Conservation (phyloP, 495 filamentous ascomycete genomes). For the Penicillium antarcticum region DNA sequence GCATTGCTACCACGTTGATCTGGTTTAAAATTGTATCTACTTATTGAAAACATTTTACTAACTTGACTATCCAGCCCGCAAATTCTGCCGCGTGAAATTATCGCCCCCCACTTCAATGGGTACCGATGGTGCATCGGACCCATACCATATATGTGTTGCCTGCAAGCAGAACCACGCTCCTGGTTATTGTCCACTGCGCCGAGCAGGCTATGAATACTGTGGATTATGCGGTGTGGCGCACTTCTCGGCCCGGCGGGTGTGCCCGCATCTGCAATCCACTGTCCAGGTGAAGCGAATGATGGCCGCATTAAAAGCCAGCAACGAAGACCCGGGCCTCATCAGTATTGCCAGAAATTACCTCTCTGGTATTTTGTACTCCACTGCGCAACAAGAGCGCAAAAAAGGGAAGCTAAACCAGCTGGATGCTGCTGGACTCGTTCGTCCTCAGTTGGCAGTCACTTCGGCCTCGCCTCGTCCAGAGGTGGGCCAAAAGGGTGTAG, state of each 20-base stretch:
- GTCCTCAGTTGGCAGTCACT: not conserved
- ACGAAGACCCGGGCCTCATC: conserved; percentile 52
- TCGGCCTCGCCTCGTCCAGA: too few species aligned
- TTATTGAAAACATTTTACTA: not conserved
- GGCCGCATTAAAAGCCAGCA: conserved; percentile 52
- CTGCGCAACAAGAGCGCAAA: conserved; percentile 32
- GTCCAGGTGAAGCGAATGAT: conserved; percentile 59
- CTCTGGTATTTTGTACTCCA: conserved; percentile 47
- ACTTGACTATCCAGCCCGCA: conserved; percentile 16
- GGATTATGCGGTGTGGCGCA: conserved; percentile 68
- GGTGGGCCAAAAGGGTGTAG: too few species aligned
- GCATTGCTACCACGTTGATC: not conserved
- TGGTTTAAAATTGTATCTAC: not conserved
- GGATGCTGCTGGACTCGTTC: not conserved
- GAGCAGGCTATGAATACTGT: conserved; percentile 60
- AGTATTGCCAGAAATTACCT: conserved; percentile 54
- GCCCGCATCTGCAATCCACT: conserved; percentile 58
- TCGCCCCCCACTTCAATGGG: conserved; percentile 24
- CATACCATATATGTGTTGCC: conserved; percentile 43
- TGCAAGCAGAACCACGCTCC: conserved; percentile 50
- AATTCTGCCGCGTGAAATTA: conserved; percentile 39
- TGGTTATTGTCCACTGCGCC: conserved; percentile 60
- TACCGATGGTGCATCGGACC: conserved; percentile 41
- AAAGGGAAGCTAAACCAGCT: not conserved
- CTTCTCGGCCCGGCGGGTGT: conserved; percentile 50